Evolutionary conservation across 148 eudicot genomes (phyloP).

Genomic region (Beta vulgaris): DNA sequence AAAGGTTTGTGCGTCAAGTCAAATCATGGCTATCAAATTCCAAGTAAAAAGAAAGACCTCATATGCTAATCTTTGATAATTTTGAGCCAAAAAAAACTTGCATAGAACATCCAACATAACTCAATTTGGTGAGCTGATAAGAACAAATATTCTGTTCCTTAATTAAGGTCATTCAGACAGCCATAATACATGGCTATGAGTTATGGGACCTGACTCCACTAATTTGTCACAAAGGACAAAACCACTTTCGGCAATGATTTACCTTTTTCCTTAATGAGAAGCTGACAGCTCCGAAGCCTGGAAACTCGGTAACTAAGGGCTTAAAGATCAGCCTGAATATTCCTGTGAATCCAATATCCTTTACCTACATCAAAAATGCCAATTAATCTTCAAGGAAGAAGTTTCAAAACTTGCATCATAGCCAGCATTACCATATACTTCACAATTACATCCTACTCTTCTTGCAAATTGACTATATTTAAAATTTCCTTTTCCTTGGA

Average conservation of each 20-base stretch:
- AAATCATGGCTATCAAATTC: no score
- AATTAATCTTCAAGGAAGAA: background rate
- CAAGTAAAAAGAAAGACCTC: no score
- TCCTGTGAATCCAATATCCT: conserved; percentile 86
- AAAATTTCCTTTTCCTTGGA: background rate
- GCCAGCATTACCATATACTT: background rate
- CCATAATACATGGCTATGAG: background rate
- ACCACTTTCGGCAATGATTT: conserved; percentile 3
- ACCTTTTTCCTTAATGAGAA: conserved; percentile 75
- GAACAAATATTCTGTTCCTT: background rate
- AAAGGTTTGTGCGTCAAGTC: no score
- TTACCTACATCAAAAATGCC: conserved; percentile 51
- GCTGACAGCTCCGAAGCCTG: conserved; percentile 88
- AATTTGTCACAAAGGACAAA: conserved; percentile 3
- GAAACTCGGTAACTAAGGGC: conserved; percentile 79
- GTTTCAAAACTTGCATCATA: background rate
- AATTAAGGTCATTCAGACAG: background rate
- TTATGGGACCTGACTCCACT: background rate
- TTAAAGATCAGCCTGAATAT: conserved; percentile 84
- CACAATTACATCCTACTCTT: background rate
- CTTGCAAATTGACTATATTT: background rate
- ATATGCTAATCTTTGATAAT: no score
- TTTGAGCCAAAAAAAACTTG: background rate
- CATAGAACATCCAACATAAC: background rate
- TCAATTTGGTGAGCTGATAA: background rate